Evolutionary conservation across 2,329 filamentous ascomycete genomes (phyloP), one percentile per base, ranked within the genome.

Genomic region (Botrytis squamosa): DNA sequence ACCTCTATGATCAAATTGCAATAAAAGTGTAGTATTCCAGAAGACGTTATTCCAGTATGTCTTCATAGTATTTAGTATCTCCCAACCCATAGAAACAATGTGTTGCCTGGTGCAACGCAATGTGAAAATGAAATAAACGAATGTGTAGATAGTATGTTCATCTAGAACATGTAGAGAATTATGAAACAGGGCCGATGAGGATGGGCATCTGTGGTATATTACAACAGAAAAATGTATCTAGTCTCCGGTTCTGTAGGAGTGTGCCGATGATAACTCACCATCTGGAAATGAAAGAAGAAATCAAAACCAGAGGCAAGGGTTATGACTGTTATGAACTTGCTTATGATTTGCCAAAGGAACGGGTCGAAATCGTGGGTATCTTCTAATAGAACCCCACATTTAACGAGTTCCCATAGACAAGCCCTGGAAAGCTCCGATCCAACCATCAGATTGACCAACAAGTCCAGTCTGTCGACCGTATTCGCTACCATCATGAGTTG

Each of bases 341-440:
- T 12, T 25, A 4, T 29, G 29, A 16, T 59, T 67, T 10, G 12
- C 22, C 38, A 38, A 25, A 22, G 9, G 14, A 46, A 25, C 40
- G 49, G 60, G 7, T 46, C 18, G 38, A 67, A 42, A 42, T 12
- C 4, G 25, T 64, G 62, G n/a, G 49, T 29, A 22, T 40, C 25
- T 10, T 42, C 33, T 33, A 20, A 25, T 10, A n/a, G 12, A 69
- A 59, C 57, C 25, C 16, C 29, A 10, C n/a, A 25, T 65, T 72
- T 78, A 81, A 49, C 79, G 80, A 70, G 75, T 78, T 79, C 92
- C 92, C 76, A 94, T 86, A 3, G 92, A 94, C 29, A 94, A 84
- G 16, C 91, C 88, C 81, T 94, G 91, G 81, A 93, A 93, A 9
- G 71, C 84, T 44, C 73, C 84, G 40, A 86, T 83, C 90, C 91